phyloP scores from a whole-genome alignment of 1,284 basidiomycete genomes.

The Trametes polyzona region DNA sequence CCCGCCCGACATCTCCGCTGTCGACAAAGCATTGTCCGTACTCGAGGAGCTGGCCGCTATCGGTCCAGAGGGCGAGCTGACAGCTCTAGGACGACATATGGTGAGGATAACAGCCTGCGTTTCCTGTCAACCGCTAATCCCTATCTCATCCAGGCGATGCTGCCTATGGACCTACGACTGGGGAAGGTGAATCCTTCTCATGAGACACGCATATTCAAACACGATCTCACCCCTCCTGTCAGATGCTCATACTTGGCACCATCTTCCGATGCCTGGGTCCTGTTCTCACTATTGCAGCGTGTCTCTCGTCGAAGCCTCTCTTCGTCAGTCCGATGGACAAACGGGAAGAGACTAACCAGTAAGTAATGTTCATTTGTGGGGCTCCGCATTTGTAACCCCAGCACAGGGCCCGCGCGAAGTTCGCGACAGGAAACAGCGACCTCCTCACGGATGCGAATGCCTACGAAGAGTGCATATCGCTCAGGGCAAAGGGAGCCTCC shows the following conservation, averaged over 20 bases:
- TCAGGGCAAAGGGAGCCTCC: conserved; percentile 55
- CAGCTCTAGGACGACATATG: conserved; percentile 85
- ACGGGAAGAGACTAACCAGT: conserved; percentile 80
- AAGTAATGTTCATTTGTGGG: conserved; percentile 26
- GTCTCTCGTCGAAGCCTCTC: conserved; percentile 85
- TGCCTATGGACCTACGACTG: conserved; percentile 89
- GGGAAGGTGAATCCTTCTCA: conserved; percentile 64
- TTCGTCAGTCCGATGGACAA: conserved; percentile 85
- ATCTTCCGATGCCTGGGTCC: conserved; percentile 82
- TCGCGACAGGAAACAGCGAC: conserved; percentile 80
- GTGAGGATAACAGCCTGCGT: conserved; percentile 40
- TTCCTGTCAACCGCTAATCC: conserved; percentile 10
- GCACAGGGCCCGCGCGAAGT: conserved; percentile 75
- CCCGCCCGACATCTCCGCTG: conserved; percentile 77
- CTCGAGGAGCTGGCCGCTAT: conserved; percentile 84
- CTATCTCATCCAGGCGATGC: conserved; percentile 58
- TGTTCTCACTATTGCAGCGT: conserved; percentile 82
- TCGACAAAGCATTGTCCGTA: conserved; percentile 80
- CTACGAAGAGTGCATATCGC: conserved; percentile 67
- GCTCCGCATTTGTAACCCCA: too few relatives aligned
- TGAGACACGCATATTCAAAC: neutral
- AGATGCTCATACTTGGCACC: conserved; percentile 87
- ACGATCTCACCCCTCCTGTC: neutral
- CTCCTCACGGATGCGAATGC: conserved; percentile 83
- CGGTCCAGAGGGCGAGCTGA: conserved; percentile 65